Evolutionary conservation across 306 rosid species (phyloP), one percentile per base, ranked within the genome.

Genomic region (Quercus mongolica): DNA sequence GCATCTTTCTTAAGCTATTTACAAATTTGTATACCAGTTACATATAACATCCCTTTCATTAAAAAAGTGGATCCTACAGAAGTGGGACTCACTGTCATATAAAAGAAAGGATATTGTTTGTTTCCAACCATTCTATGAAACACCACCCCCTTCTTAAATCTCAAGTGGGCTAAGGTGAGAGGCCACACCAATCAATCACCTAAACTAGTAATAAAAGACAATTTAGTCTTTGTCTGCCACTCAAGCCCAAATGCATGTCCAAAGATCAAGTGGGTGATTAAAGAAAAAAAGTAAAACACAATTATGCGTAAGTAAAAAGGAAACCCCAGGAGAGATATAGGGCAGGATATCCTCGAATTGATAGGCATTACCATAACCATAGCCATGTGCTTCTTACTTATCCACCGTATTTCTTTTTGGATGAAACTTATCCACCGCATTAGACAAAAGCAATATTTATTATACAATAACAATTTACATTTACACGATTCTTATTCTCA

Each of bases 161-260:
- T 69, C 70, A 30, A 28, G 17, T n/a, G 20, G 72, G 49, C 13
- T 58, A 54, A 54, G 52, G 82, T 73, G 67, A 77, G 78, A 17
- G 28, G 15, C 9, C 58, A 21, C 25, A 35, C 57, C 72, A 28
- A n/a, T 76, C 58, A 8, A 31, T 76, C 68, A 31, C 21, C 38
- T 23, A 12, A 9, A 21, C 33, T 52, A 14, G 28, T 25, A 9
- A 21, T 71, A 23, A 71, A 61, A 28, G 4, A 13, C 28, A 8
- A 14, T 4, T 44, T 44, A 75, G 83, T 67, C 21, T 19, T 35
- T 72, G 78, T 77, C 81, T 23, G 75, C 85, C 75, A 82, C 80
- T 83, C 0, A 26, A 12, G 6, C 28, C 57, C 56, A 73, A 72
- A 30, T 7, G 76, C 41, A 74, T 65, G 38, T 55, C 12, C 51